Percentiles rank a stretch among this genome's conserved stretches.
These are phyloP conservation scores for Hippophae tibetana DNA, from an alignment of 306 rosid species.

Conservation along the genomic window DNA sequence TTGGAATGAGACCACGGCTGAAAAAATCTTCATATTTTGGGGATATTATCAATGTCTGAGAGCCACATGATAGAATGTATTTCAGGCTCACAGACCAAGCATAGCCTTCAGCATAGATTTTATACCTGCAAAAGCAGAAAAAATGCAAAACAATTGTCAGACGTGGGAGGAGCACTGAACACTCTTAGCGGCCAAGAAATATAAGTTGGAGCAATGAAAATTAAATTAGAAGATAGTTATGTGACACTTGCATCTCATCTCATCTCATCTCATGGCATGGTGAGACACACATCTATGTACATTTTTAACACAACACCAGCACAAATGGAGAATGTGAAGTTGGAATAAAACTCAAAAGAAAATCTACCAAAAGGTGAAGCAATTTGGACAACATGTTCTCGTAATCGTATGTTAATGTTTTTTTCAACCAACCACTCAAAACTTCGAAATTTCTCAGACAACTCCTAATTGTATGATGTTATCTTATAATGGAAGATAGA, in stretches of 20 bases:
- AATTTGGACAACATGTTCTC: not conserved
- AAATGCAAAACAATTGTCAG: not conserved
- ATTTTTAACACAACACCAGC: no score
- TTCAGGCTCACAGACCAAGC: not conserved
- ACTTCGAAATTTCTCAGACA: not conserved
- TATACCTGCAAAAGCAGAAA: not conserved
- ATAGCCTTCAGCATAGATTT: not conserved
- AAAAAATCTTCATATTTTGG: not conserved
- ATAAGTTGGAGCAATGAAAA: no score
- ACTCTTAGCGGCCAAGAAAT: no score
- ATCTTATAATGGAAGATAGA: not conserved
- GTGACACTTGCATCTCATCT: no score
- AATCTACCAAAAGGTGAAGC: no score
- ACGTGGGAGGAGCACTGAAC: no score
- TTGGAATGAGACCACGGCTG: not conserved
- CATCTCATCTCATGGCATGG: no score
- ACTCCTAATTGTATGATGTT: not conserved
- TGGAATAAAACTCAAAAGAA: no score
- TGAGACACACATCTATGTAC: no score
- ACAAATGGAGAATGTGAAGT: no score
- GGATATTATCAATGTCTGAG: not conserved
- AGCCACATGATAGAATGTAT: not conserved
- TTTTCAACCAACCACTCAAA: not conserved
- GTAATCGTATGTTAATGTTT: not conserved
- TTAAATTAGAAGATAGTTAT: no score